Conservation (phyloP, 495 filamentous ascomycete genomes). For the Astrocystis sublimbata region DNA sequence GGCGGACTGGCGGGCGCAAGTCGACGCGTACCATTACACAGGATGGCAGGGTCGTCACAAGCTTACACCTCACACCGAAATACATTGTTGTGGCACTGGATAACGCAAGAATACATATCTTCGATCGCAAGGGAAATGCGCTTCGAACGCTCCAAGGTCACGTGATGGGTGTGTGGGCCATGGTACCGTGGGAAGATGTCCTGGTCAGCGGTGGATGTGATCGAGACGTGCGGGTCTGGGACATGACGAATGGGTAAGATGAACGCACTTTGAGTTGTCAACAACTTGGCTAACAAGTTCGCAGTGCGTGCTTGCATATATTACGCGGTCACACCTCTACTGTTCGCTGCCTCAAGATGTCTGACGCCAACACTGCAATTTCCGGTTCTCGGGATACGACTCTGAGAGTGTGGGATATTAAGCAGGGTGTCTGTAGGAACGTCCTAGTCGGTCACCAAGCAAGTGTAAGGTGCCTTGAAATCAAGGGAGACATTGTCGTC, state of each 20-base stretch:
- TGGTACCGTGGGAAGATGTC: conserved; percentile 97
- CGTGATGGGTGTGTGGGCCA: conserved; percentile 99
- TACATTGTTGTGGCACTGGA: conserved; percentile 97
- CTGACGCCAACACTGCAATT: conserved; percentile 86
- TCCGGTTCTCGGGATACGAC: conserved; percentile 96
- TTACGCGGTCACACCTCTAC: conserved; percentile 94
- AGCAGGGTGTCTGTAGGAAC: conserved; percentile 80
- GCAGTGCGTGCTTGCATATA: conserved; percentile 70
- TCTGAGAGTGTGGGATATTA: conserved; percentile 91
- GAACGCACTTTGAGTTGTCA: neutral
- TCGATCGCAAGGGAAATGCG: conserved; percentile 84
- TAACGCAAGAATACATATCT: conserved; percentile 98
- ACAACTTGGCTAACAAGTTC: conserved; percentile 20
- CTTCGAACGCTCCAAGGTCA: conserved; percentile 91
- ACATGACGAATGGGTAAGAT: conserved; percentile 86
- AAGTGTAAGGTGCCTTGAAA: conserved; percentile 92
- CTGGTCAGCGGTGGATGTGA: conserved; percentile 97
- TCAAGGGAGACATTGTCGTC: conserved; percentile 92
- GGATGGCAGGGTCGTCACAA: conserved; percentile 95
- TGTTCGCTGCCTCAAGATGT: conserved; percentile 97
- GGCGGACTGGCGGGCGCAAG: conserved; percentile 83
- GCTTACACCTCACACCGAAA: conserved; percentile 87
- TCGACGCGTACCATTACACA: conserved; percentile 84
- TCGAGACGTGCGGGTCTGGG: conserved; percentile 95
- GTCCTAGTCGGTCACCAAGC: conserved; percentile 96